Conservation (phyloP, 768 basidiomycete genomes). For the Saitozyma podzolica region DNA sequence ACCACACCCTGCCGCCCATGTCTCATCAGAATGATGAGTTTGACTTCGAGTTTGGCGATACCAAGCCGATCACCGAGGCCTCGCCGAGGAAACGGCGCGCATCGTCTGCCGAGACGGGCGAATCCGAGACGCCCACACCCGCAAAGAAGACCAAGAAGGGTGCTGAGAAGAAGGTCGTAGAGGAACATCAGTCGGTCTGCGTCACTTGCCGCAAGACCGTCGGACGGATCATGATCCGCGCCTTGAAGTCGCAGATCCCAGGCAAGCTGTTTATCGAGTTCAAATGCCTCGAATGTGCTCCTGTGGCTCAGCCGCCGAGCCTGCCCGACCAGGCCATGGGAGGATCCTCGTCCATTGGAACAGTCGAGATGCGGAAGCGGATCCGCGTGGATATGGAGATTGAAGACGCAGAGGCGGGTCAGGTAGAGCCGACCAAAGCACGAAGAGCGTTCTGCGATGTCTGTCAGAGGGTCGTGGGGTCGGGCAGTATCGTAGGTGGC, state of each 20-base stretch:
- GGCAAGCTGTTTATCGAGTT: slow-evolving; percentile 9
- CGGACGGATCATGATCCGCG: slow-evolving; percentile 35
- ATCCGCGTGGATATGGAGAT: slow-evolving; percentile 30
- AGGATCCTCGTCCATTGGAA: slow-evolving; percentile 22
- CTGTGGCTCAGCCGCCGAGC: slow-evolving; percentile 17
- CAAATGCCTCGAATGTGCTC: slow-evolving; percentile 28
- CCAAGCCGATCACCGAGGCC: background rate
- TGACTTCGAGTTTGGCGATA: no score
- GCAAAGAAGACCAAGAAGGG: slow-evolving; percentile 22
- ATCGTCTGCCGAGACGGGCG: slow-evolving; percentile 12
- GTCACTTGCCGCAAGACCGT: slow-evolving; percentile 20
- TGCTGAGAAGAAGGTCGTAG: slow-evolving; percentile 31
- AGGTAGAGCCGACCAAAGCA: slow-evolving; percentile 17
- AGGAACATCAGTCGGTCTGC: slow-evolving; percentile 27
- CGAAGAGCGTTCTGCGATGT: slow-evolving; percentile 41
- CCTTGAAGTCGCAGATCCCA: slow-evolving; percentile 32
- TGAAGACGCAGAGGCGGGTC: slow-evolving; percentile 36
- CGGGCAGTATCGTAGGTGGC: slow-evolving; percentile 29
- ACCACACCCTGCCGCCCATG: no score
- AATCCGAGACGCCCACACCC: slow-evolving; percentile 6
- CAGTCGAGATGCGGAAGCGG: slow-evolving; percentile 41
- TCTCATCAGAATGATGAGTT: no score
- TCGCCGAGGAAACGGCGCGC: slow-evolving; percentile 19
- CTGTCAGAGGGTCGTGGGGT: slow-evolving; percentile 42
- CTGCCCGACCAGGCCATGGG: slow-evolving; percentile 13